These are phyloP conservation scores for Pythium aphanidermatum DNA, from an alignment of 352 stramenopile species.

Conservation along the genomic window DNA sequence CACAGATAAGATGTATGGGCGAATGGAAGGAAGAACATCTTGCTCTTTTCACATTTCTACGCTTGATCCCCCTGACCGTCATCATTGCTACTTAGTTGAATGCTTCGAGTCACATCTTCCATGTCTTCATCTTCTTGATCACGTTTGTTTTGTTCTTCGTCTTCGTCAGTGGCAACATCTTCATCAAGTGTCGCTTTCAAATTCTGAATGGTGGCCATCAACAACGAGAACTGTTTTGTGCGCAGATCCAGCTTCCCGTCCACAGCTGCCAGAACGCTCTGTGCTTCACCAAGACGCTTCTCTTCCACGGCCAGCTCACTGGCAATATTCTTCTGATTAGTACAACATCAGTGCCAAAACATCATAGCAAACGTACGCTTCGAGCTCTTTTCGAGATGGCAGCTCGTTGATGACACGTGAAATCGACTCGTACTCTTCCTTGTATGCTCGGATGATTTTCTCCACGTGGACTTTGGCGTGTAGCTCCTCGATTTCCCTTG, in stretches of 20 bases:
- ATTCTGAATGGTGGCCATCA: constrained; percentile 84
- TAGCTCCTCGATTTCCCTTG: constrained; percentile 70
- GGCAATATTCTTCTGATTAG: not conserved
- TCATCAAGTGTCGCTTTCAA: constrained; percentile 75
- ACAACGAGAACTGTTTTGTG: constrained; percentile 73
- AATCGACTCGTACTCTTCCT: constrained; percentile 87
- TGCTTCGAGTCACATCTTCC: constrained; percentile 27
- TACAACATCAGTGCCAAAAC: not conserved
- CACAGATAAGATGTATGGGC: too few relatives aligned
- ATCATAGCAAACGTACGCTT: constrained; percentile 27
- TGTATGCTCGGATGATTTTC: constrained; percentile 72
- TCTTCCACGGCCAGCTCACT: constrained; percentile 58
- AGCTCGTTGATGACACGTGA: constrained; percentile 79
- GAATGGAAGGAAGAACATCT: too few relatives aligned
- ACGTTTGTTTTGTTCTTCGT: constrained; percentile 43
- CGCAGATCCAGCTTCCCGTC: constrained; percentile 61
- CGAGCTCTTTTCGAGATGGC: constrained; percentile 53
- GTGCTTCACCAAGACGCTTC: constrained; percentile 49
- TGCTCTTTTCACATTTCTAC: too few relatives aligned
- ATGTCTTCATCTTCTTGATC: constrained; percentile 67
- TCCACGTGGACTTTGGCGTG: constrained; percentile 72
- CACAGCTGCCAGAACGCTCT: constrained; percentile 41
- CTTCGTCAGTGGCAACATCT: constrained; percentile 46
- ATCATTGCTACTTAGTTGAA: constrained; percentile 11
- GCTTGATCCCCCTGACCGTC: too few relatives aligned